Evolutionary conservation across 1,284 basidiomycete species (phyloP).

Genomic region (Cystobasidium sp.): DNA sequence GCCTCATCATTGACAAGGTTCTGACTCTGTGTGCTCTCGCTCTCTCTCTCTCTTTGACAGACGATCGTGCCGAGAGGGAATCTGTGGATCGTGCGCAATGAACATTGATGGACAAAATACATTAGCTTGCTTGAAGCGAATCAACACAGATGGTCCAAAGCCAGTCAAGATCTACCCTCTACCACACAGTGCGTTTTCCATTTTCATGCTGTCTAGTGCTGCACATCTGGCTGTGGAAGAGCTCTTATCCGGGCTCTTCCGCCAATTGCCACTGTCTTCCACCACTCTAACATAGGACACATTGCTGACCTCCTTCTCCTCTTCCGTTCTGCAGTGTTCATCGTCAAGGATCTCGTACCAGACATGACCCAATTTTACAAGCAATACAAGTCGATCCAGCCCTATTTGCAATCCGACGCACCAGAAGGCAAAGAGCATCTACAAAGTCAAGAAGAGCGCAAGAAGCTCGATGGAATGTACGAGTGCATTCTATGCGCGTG

Average conservation of each 20-base stretch:
- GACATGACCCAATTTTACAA: conserved; percentile 85
- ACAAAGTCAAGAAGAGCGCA: conserved; percentile 87
- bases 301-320: not conserved
- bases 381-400: conserved; percentile 98
- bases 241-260: conserved; percentile 17
- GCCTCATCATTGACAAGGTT: not conserved
- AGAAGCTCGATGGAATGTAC: conserved; percentile 96
- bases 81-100: conserved; percentile 98
- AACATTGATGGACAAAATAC: conserved; percentile 94
- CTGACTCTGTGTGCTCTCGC: conserved; percentile 1
- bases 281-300: not conserved
- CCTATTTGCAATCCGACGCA: conserved; percentile 56
- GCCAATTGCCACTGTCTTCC: conserved; percentile 4
- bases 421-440: conserved; percentile 67
- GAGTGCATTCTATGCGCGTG: conserved; percentile 87
- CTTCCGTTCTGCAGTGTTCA: conserved; percentile 73
- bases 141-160: conserved; percentile 74
- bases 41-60: conserved; percentile 15
- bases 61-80: conserved; percentile 95
- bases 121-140: conserved; percentile 94
- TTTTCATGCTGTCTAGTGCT: not conserved
- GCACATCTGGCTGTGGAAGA: not conserved
- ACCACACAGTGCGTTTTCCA: conserved; percentile 80
- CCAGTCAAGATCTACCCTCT: conserved; percentile 94
- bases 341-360: conserved; percentile 97